Evolutionary conservation across 495 filamentous ascomycete genomes (phyloP).

Genomic region (Geoglossum glabrum): DNA sequence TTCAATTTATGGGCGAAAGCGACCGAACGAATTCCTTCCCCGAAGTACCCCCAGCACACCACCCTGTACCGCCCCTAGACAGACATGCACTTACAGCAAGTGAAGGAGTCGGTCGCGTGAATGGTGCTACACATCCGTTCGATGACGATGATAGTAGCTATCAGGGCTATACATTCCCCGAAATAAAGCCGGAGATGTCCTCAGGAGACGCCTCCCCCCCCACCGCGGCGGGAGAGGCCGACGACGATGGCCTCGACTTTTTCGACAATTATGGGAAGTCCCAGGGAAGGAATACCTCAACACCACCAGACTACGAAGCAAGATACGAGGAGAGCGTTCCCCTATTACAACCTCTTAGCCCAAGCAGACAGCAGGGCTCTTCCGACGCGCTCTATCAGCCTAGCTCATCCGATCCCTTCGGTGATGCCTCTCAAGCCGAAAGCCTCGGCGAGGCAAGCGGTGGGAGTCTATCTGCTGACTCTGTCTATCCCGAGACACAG

Average conservation of each 20-base stretch:
- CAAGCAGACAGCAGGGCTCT: constrained; percentile 11
- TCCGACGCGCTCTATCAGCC: constrained; percentile 10
- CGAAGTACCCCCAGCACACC: constrained; percentile 23
- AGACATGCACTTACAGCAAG: constrained; percentile 20
- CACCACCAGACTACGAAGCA: constrained; percentile 25
- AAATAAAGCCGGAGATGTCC: constrained; percentile 5
- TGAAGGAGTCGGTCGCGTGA: constrained; percentile 23
- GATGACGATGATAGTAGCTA: constrained; percentile 9
- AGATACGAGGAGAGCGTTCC: constrained; percentile 29
- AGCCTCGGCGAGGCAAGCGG: not conserved
- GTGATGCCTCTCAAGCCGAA: constrained; percentile 4
- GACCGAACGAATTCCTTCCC: constrained; percentile 46
- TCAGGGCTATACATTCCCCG: constrained; percentile 9
- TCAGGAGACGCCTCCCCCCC: not conserved
- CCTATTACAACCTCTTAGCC: constrained; percentile 10
- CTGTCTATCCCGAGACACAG: not conserved
- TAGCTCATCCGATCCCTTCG: constrained; percentile 16
- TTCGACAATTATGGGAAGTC: constrained; percentile 23
- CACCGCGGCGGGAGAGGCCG: constrained; percentile 3
- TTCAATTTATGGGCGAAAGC: constrained; percentile 30
- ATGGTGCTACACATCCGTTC: constrained; percentile 14
- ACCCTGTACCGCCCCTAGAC: constrained; percentile 1
- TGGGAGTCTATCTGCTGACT: not conserved
- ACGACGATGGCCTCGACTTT: not conserved
- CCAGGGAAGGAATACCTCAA: constrained; percentile 18